A percentile compares a stretch with the other conserved stretches of the same genome.
phyloP scores from a whole-genome alignment of 2,329 filamentous ascomycete species.

The Curvularia sp. region DNA sequence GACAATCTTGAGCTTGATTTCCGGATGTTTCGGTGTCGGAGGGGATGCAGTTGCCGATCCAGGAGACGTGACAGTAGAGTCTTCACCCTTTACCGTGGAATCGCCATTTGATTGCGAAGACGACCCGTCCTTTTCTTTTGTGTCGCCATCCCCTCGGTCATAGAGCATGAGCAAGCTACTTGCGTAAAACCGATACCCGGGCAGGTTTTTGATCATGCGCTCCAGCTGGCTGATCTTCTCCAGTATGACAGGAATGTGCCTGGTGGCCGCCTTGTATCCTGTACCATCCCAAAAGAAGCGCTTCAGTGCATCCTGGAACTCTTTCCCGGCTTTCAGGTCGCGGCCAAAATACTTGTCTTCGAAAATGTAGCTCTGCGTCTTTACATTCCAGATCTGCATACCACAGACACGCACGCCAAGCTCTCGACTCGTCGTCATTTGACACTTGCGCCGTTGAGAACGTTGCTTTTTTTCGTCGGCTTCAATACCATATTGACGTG shows the following conservation, averaged over 20 bases:
- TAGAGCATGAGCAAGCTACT: constrained; percentile 95
- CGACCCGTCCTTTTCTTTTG: constrained; percentile 46
- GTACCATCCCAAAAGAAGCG: constrained; percentile 91
- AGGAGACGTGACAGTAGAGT: constrained; percentile 29
- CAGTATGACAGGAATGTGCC: constrained; percentile 87
- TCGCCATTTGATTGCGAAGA: constrained; percentile 21
- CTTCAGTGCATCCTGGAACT: constrained; percentile 88
- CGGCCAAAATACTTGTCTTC: constrained; percentile 98
- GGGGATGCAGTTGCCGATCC: constrained; percentile 22
- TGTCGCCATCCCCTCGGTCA: constrained; percentile 75
- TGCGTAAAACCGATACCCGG: constrained; percentile 92
- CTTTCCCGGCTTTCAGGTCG: constrained; percentile 81
- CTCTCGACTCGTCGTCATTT: constrained; percentile 86
- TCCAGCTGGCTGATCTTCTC: constrained; percentile 85
- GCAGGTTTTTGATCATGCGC: constrained; percentile 77
- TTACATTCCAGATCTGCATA: constrained; percentile 93
- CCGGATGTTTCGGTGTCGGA: constrained; percentile 42
- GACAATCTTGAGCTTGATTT: constrained; percentile 93
- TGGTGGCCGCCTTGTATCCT: constrained; percentile 77
- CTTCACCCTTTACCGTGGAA: constrained; percentile 30
- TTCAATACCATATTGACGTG: constrained; percentile 93
- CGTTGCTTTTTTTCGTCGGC: constrained; percentile 90
- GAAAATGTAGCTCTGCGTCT: constrained; percentile 85
- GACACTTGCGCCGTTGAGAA: constrained; percentile 92
- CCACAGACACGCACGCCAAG: constrained; percentile 94